Evolutionary conservation across 495 filamentous ascomycete species (phyloP), one percentile per base, ranked within the genome.

Genomic region (Penicillium cosmopolitanum): DNA sequence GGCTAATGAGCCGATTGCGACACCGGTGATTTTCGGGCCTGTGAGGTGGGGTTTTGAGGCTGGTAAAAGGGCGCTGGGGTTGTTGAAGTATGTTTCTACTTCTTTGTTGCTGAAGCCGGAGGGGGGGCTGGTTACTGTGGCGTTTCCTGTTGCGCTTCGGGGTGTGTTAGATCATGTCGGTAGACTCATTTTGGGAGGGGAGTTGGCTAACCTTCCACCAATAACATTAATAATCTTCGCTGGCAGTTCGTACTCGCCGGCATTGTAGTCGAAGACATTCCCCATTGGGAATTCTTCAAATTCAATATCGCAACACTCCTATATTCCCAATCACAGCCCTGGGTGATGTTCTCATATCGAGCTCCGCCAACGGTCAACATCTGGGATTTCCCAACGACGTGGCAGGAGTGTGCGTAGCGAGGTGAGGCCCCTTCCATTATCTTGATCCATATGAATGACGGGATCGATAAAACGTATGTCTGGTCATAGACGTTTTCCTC

Each of bases 1-100:
- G 2, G 43, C 58, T n/a, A 78, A 52, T 5, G 77, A 77, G 3
- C 87, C 87, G 52, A 89, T 84, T 25, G 80, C 60, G 2, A 73
- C 80, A 6, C 87, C 87, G 15, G 77, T 80, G 5, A 85, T 47
- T 5, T 85, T 73, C 40, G 89, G 87, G 19, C 58, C 53, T 10
- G 21, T 51, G 0, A 51, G 18, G 9, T 51, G 33, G 18, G 36
- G 5, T 8, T 12, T 10, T 12, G 16, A 10, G 50, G 50, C 28
- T 50, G 15, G 19, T 50, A 8, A 31, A 18, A 28, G 16, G 38
- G 34, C 46, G 15, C 9, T 18, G 11, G 47, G 50, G n/a, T 38
- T 33, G 21, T 52, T 56, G 54, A 65, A 71, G 13, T 69, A 57
- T 10, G 52, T 33, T 44, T 61, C 64, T 8, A 71, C 47, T 44